phyloP scores from a whole-genome alignment of 768 basidiomycete species.

The Goffeauzyma gilvescens region DNA sequence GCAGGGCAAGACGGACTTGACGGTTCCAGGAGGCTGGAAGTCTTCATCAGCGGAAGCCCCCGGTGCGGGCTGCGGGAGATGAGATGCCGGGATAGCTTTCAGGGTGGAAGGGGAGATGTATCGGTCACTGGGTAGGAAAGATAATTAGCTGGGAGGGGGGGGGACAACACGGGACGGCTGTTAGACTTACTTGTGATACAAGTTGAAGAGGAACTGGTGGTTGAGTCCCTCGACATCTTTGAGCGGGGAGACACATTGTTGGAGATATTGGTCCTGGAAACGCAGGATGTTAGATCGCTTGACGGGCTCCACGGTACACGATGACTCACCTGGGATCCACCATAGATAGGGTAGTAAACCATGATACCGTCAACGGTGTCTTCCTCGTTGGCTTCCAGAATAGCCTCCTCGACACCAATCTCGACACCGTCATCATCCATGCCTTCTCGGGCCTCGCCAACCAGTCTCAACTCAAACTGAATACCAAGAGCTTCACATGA shows the following conservation, averaged over 20 bases:
- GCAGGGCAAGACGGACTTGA: constrained; percentile 93
- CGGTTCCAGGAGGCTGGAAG: constrained; percentile 57
- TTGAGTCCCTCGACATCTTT: constrained; percentile 97
- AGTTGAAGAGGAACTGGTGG: constrained; percentile 66
- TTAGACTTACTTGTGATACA: constrained; percentile 76
- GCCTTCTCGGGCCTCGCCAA: constrained; percentile 37
- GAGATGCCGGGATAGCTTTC: constrained; percentile 21
- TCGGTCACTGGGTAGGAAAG: constrained; percentile 48
- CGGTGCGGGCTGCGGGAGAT: constrained; percentile 18
- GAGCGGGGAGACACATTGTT: constrained; percentile 85
- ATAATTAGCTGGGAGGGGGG: background rate
- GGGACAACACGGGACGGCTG: background rate
- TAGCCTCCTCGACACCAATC: constrained; percentile 86
- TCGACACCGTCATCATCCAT: constrained; percentile 43
- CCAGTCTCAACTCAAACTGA: constrained; percentile 57
- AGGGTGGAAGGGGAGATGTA: constrained; percentile 41
- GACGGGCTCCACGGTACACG: background rate
- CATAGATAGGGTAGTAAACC: constrained; percentile 97
- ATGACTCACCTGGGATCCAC: constrained; percentile 54
- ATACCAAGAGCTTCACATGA: constrained; percentile 80
- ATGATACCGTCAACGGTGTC: constrained; percentile 73
- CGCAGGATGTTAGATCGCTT: constrained; percentile 3
- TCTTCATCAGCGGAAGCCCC: constrained; percentile 32
- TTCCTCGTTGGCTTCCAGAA: constrained; percentile 86
- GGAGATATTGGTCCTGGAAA: constrained; percentile 94